Evolutionary conservation across 352 stramenopile genomes (phyloP).

Genomic region (Phytophthora cajani): DNA sequence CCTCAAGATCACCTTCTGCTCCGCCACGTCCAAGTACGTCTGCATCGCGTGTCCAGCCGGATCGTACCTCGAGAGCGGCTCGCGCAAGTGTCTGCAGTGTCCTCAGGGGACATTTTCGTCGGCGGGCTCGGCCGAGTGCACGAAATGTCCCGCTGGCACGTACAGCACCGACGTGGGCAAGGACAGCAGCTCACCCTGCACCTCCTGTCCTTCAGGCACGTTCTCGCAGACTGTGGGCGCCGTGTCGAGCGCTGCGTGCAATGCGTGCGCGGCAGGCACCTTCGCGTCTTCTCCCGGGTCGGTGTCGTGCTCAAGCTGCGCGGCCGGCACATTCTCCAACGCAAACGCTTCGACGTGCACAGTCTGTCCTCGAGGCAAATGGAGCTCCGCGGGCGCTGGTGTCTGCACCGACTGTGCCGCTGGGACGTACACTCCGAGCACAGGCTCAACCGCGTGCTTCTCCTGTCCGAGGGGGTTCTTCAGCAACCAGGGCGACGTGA

Average conservation of each 20-base stretch:
- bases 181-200: constrained; percentile 40
- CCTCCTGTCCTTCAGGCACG: constrained; percentile 55
- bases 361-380: constrained; percentile 51
- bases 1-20: constrained; percentile 65
- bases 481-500: constrained; percentile 43
- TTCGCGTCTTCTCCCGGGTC: constrained; percentile 25
- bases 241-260: constrained; percentile 35
- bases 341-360: constrained; percentile 49
- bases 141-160: constrained; percentile 52
- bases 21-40: constrained; percentile 56
- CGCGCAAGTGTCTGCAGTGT: constrained; percentile 58
- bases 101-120: constrained; percentile 53
- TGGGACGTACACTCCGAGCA: constrained; percentile 56
- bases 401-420: constrained; percentile 49
- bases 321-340: constrained; percentile 49
- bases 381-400: constrained; percentile 40
- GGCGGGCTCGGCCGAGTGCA: constrained; percentile 49
- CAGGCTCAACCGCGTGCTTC: constrained; percentile 49
- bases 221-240: constrained; percentile 52
- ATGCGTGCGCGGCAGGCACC: constrained; percentile 35
- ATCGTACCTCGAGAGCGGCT: constrained; percentile 61
- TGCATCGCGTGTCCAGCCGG: constrained; percentile 70
- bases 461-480: constrained; percentile 67
- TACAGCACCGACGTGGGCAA: constrained; percentile 57
- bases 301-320: constrained; percentile 32